Evolutionary conservation across 2,329 filamentous ascomycete genomes (phyloP).

Genomic region (Akanthomyces muscarius): DNA sequence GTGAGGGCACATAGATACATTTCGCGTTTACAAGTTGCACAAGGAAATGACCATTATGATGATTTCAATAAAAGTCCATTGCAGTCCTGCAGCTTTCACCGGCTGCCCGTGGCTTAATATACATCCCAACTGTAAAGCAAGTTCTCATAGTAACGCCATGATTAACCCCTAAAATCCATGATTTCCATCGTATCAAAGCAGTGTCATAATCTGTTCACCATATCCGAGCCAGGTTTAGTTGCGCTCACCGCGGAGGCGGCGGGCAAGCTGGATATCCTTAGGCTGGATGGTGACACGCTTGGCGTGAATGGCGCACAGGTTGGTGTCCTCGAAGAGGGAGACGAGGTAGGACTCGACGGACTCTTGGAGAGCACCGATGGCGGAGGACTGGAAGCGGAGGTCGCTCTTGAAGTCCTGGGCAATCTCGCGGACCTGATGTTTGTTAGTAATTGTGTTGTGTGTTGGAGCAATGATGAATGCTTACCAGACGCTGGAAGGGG

Average conservation of each 20-base stretch:
- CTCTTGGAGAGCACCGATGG: conserved; percentile 96
- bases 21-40: not conserved
- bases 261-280: conserved; percentile 96
- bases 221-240: conserved; percentile 53
- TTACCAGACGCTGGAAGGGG: conserved; percentile 90
- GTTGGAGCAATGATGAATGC: conserved; percentile 22
- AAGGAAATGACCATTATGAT: not conserved
- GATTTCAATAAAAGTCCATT: conserved; percentile 26
- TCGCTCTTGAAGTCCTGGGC: conserved; percentile 94
- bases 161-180: conserved; percentile 39
- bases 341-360: conserved; percentile 98
- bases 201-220: conserved; percentile 38
- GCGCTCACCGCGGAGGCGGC: conserved; percentile 90
- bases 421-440: conserved; percentile 77
- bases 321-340: conserved; percentile 79
- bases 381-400: conserved; percentile 95
- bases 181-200: conserved; percentile 37
- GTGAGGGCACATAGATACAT: too few relatives aligned
- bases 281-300: conserved; percentile 98
- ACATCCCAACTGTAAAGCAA: conserved; percentile 40
- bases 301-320: conserved; percentile 93
- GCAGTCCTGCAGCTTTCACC: conserved; percentile 31
- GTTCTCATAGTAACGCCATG: conserved; percentile 43
- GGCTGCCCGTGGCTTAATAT: conserved; percentile 38
- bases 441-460: not conserved